Conservation (phyloP, 148 eudicot genomes). For the Heliosperma pusillum region DNA sequence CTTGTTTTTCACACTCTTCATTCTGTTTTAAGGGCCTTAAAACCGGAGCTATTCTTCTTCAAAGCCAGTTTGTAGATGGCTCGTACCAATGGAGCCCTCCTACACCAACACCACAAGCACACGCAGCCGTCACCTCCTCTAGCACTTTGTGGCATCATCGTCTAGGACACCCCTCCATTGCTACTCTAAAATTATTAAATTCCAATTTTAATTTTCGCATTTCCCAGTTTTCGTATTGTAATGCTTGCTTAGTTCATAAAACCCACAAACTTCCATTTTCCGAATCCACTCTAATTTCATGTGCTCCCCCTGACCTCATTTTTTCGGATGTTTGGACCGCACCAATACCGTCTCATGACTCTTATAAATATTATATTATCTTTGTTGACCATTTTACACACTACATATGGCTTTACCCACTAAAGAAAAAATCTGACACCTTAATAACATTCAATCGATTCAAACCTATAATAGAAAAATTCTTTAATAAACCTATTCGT, state of each 20-base stretch:
- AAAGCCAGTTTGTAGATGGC: background rate
- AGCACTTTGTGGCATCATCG: background rate
- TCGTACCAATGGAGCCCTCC: background rate
- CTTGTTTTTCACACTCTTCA: background rate
- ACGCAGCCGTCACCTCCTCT: background rate
- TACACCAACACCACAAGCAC: background rate
- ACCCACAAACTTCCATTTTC: background rate
- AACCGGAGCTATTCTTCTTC: background rate
- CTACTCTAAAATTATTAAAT: background rate
- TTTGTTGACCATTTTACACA: constrained; percentile 13
- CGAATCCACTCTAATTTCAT: background rate
- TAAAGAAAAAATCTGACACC: background rate
- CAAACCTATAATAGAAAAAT: background rate
- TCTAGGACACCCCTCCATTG: background rate
- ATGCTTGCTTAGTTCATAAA: background rate
- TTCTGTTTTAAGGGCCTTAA: background rate
- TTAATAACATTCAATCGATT: background rate
- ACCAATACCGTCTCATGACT: background rate
- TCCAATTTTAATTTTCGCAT: background rate
- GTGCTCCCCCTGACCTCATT: background rate
- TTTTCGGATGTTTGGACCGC: background rate
- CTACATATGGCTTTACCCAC: constrained; percentile 3
- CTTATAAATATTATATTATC: background rate
- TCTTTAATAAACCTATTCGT: background rate
- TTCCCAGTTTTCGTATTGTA: background rate